Conservation (phyloP, 2,329 filamentous ascomycete genomes). For the Talaromyces marneffei region DNA sequence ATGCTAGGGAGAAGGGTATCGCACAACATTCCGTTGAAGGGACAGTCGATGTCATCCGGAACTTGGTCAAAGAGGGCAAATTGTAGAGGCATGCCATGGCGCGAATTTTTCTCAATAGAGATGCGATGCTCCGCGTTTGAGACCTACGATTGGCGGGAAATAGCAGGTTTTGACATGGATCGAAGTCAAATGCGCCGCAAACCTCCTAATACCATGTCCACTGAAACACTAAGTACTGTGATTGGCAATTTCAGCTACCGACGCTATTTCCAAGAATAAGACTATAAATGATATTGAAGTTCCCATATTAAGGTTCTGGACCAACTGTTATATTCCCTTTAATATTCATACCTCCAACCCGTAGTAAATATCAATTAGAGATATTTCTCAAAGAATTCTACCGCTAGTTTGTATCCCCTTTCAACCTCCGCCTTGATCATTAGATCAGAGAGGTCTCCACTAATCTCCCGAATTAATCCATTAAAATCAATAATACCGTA, state of each 20-base stretch:
- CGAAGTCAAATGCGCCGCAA: neutral
- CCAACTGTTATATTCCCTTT: too few relatives aligned
- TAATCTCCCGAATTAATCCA: neutral
- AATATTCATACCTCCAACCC: too few relatives aligned
- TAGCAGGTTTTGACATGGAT: neutral
- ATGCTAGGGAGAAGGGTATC: neutral
- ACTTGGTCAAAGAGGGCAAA: constrained; percentile 2
- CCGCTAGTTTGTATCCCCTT: constrained; percentile 32
- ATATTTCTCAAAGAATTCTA: constrained; percentile 6
- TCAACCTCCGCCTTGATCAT: constrained; percentile 56
- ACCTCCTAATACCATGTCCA: too few relatives aligned
- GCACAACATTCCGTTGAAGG: constrained; percentile 1
- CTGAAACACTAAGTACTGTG: too few relatives aligned
- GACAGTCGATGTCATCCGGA: neutral
- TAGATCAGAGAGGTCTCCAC: constrained; percentile 50
- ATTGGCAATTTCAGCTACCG: too few relatives aligned
- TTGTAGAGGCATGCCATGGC: neutral
- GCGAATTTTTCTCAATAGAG: too few relatives aligned
- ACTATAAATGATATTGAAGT: too few relatives aligned
- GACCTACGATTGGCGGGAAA: neutral
- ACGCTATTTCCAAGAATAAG: too few relatives aligned
- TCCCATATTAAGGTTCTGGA: too few relatives aligned
- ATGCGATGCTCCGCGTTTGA: neutral
- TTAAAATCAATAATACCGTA: too few relatives aligned
- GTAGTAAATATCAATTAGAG: too few relatives aligned